Conservation (phyloP, 2,329 filamentous ascomycete genomes). For the Lasiodiplodia citricola region DNA sequence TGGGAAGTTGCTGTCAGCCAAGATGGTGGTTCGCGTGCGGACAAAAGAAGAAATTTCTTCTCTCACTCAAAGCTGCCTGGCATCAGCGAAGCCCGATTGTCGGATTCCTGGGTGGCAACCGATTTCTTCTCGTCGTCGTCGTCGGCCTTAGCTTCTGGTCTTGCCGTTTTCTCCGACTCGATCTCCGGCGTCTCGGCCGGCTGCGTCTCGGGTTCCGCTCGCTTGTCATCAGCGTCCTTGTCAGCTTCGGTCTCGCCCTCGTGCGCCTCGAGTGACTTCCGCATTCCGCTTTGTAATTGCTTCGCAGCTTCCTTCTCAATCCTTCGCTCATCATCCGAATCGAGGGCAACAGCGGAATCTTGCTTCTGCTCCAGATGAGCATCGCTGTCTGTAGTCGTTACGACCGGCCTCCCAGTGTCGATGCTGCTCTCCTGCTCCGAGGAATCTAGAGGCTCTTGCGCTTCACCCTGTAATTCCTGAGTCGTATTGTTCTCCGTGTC, state of each 20-base stretch:
- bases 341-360: slow-evolving; percentile 28
- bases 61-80: slow-evolving; percentile 27
- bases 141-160: slow-evolving; percentile 3
- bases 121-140: slow-evolving; percentile 18
- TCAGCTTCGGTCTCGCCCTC: slow-evolving; percentile 1
- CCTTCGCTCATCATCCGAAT: slow-evolving; percentile 40
- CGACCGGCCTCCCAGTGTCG: slow-evolving; percentile 45
- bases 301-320: slow-evolving; percentile 42
- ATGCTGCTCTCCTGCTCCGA: slow-evolving; percentile 40
- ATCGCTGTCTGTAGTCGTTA: slow-evolving; percentile 32
- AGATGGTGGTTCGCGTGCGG: slow-evolving; percentile 15
- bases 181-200: slow-evolving; percentile 10
- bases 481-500: slow-evolving; percentile 6
- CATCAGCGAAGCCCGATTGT: slow-evolving; percentile 13
- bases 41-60: slow-evolving; percentile 23
- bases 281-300: slow-evolving; percentile 37
- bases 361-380: slow-evolving; percentile 20
- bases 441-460: slow-evolving; percentile 39
- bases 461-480: slow-evolving; percentile 34
- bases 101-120: neutral
- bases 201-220: slow-evolving; percentile 10
- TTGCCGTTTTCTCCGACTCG: slow-evolving; percentile 17
- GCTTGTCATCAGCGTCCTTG: slow-evolving; percentile 19
- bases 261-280: slow-evolving; percentile 8
- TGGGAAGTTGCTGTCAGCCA: slow-evolving; percentile 16